Conservation (phyloP, 2,329 filamentous ascomycete genomes). For the Penicillium sp. region DNA sequence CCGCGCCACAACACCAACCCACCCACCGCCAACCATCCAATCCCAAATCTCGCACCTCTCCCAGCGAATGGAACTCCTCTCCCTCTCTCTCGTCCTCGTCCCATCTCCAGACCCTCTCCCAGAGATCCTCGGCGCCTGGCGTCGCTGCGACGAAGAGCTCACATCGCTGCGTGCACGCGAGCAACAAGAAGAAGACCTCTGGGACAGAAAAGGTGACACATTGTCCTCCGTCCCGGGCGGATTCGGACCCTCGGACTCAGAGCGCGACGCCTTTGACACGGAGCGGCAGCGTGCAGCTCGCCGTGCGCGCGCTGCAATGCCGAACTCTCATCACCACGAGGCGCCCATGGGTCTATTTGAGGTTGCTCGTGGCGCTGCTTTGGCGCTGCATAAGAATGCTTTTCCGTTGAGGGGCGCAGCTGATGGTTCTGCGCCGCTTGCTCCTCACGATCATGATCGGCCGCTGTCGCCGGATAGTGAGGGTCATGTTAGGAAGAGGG, state of each 20-base stretch:
- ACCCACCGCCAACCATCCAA: slow-evolving; percentile 31
- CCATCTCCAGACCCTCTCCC: slow-evolving; percentile 55
- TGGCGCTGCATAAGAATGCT: slow-evolving; percentile 48
- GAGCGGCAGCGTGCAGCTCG: slow-evolving; percentile 38
- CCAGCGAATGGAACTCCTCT: slow-evolving; percentile 64
- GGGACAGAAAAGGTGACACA: slow-evolving; percentile 55
- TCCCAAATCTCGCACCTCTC: slow-evolving; percentile 55
- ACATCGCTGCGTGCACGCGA: slow-evolving; percentile 53
- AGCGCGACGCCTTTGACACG: slow-evolving; percentile 47
- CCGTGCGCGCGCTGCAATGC: slow-evolving; percentile 26
- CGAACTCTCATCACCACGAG: slow-evolving; percentile 37
- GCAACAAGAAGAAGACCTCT: slow-evolving; percentile 54
- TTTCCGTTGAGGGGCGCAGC: slow-evolving; percentile 40
- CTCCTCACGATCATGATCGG: slow-evolving; percentile 8
- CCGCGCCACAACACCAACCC: slow-evolving; percentile 35
- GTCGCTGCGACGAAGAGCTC: slow-evolving; percentile 61
- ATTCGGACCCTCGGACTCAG: slow-evolving; percentile 44
- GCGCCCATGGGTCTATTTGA: slow-evolving; percentile 54
- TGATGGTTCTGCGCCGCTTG: slow-evolving; percentile 2
- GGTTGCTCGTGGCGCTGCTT: slow-evolving; percentile 50
- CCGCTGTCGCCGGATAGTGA: slow-evolving; percentile 24
- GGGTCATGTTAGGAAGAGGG: slow-evolving; percentile 46
- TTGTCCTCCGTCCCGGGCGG: slow-evolving; percentile 41
- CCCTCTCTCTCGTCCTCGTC: slow-evolving; percentile 59
- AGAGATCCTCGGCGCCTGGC: slow-evolving; percentile 62